Conservation (phyloP, 306 rosid genomes). For the Alnus rubra region DNA sequence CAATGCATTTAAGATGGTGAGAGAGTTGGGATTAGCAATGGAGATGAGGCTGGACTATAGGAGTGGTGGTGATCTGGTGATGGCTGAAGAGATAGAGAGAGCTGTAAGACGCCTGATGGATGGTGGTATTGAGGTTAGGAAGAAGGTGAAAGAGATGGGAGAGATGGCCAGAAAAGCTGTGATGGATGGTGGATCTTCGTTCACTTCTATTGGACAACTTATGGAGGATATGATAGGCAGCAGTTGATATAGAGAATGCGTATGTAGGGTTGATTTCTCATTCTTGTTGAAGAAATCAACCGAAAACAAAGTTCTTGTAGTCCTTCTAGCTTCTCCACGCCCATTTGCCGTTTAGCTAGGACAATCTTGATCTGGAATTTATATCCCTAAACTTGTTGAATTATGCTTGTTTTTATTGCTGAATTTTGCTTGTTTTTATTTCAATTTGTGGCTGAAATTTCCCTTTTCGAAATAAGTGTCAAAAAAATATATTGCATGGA, state of each 20-base stretch:
- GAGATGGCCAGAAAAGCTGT: slow-evolving; percentile 39
- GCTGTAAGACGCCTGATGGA: slow-evolving; percentile 46
- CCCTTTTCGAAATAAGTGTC: no score
- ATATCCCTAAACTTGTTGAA: neutral
- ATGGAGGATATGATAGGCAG: slow-evolving; percentile 23
- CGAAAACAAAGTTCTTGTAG: no score
- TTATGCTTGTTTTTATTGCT: neutral
- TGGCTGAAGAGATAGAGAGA: slow-evolving; percentile 50
- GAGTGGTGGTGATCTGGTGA: slow-evolving; percentile 32
- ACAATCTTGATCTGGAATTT: neutral
- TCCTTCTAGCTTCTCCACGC: no score
- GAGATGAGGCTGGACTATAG: slow-evolving; percentile 51
- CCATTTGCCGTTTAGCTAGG: no score
- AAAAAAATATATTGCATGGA: no score
- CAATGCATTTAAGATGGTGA: slow-evolving; percentile 61
- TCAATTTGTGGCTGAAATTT: neutral
- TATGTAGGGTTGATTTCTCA: neutral
- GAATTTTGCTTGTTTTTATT: neutral
- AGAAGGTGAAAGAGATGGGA: slow-evolving; percentile 46
- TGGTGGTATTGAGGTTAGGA: slow-evolving; percentile 20
- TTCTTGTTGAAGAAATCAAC: neutral
- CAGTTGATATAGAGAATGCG: neutral
- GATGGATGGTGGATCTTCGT: slow-evolving; percentile 44
- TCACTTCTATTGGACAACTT: slow-evolving; percentile 23
- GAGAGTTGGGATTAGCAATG: slow-evolving; percentile 41